These are phyloP conservation scores for Tritrichomonas foetus DNA, from an alignment of 208 protist genomes.

Conservation along the genomic window DNA sequence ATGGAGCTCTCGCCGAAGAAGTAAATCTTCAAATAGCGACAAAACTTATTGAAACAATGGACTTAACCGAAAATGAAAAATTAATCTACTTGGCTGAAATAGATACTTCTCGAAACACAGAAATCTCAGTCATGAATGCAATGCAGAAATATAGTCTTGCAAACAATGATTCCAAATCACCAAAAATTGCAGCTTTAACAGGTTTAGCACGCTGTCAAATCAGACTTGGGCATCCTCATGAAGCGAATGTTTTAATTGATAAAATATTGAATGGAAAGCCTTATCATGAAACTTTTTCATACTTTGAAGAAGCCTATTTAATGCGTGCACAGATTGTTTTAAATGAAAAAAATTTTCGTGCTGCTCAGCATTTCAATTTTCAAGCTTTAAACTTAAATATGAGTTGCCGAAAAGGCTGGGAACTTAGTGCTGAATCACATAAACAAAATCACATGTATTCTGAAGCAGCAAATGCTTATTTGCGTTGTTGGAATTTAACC, in stretches of 20 bases:
- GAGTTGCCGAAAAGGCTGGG: conserved; percentile 1
- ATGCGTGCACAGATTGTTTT: background rate
- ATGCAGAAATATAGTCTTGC: background rate
- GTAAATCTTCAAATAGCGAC: background rate
- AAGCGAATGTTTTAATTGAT: background rate
- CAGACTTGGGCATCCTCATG: background rate
- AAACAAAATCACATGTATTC: background rate
- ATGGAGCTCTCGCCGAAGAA: background rate
- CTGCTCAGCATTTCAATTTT: background rate
- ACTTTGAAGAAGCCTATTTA: conserved; percentile 25
- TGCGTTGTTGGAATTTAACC: background rate
- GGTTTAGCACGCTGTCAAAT: background rate
- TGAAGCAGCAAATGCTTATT: background rate
- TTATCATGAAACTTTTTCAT: background rate
- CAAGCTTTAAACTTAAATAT: background rate
- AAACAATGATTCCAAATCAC: background rate
- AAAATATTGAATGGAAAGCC: background rate
- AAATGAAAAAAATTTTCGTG: background rate
- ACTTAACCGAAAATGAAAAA: background rate
- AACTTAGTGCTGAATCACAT: background rate
- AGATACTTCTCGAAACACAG: background rate
- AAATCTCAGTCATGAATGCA: background rate
- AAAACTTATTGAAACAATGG: background rate
- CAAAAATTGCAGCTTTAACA: background rate
- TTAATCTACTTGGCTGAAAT: background rate